These are phyloP conservation scores for Bryum argenteum DNA, from an alignment of 225 moss, liverwort and hornwort species.

Conservation along the genomic window DNA sequence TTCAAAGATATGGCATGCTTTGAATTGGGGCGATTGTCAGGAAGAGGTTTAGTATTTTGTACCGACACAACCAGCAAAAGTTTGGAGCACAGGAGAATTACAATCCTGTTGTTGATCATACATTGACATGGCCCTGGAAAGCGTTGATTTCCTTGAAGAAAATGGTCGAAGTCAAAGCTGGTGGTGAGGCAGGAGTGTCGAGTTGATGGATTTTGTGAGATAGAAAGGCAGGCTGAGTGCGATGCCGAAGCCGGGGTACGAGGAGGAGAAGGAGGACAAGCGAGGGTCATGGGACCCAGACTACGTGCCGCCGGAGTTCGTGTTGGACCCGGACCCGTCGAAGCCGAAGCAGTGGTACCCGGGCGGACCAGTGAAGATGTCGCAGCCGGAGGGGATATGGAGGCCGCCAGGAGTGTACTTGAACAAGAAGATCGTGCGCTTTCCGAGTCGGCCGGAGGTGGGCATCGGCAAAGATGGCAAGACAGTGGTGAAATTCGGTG, in stretches of 20 bases:
- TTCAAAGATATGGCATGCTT: not conserved
- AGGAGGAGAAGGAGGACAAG: slow-evolving; percentile 40
- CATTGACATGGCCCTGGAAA: too few relatives aligned
- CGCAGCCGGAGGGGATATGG: slow-evolving; percentile 44
- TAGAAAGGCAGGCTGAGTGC: not conserved
- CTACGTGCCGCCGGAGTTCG: slow-evolving; percentile 21
- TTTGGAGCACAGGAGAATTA: too few relatives aligned
- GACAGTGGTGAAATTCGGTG: slow-evolving; percentile 22
- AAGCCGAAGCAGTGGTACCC: slow-evolving; percentile 35
- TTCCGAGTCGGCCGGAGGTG: slow-evolving; percentile 20
- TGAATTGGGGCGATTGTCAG: not conserved
- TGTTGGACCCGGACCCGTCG: slow-evolving; percentile 15
- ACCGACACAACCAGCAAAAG: too few relatives aligned
- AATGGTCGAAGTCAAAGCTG: too few relatives aligned
- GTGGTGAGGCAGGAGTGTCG: too few relatives aligned
- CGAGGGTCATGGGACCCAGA: slow-evolving; percentile 40
- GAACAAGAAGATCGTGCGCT: slow-evolving; percentile 36
- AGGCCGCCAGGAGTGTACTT: slow-evolving; percentile 34
- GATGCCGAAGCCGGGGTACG: slow-evolving; percentile 30
- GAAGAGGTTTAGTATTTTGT: not conserved
- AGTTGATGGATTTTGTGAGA: not conserved
- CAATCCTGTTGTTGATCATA: too few relatives aligned
- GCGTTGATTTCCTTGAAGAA: too few relatives aligned
- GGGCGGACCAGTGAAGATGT: slow-evolving; percentile 27
- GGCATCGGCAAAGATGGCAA: not conserved